Base-by-base conservation (phyloP, 768 basidiomycete genomes). In the Tulasnella sp. region DNA sequence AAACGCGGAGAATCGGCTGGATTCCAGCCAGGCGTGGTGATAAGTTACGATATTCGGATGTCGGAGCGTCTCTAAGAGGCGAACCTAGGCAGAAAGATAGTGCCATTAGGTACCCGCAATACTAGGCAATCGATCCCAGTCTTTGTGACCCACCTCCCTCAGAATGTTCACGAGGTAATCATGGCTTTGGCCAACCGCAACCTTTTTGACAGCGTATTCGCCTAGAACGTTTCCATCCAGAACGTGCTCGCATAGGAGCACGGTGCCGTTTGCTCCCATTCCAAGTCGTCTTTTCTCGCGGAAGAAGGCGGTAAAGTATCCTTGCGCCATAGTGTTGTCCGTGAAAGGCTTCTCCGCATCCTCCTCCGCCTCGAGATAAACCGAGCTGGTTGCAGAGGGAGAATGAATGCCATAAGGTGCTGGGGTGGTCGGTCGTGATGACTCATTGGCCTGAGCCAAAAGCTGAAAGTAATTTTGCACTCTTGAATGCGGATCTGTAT, bases 121-220 rank as follows among this genome's bases (percentile, higher is more conserved):
- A 11, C n/a, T n/a, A n/a, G 64, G 34, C 25, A 36, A 69, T 67
- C 22, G 64, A 42, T 34, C 15, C 45, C n/a, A 67, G 37, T 39
- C 36, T 14, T 42, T 67, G n/a, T 58, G 54, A 78, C 85, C 68
- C 67, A 87, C 90, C 85, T 96, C 95, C 64, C 89, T 89, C 49
- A 96, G 84, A 74, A 93, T 95, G 70, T 90, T 90, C 52, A 95
- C 83, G 7, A 97, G 85, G 84, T 96, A 96, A 1, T 90, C 86
- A 79, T 94, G 92, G 0, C 94, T 96, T 80, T 93, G 89, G 69
- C 96, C 96, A 0, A 98, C 93, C 0, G 97, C 95, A 29, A 99
- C 94, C 82, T 97, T 98, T 85, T 99, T 99, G 68, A 97, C 93
- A 0, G 96, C 96, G 82, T 96, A 97, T 79, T 90, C 91, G 90